phyloP scores from a whole-genome alignment of 352 stramenopile genomes.

The Pythium phragmitis region DNA sequence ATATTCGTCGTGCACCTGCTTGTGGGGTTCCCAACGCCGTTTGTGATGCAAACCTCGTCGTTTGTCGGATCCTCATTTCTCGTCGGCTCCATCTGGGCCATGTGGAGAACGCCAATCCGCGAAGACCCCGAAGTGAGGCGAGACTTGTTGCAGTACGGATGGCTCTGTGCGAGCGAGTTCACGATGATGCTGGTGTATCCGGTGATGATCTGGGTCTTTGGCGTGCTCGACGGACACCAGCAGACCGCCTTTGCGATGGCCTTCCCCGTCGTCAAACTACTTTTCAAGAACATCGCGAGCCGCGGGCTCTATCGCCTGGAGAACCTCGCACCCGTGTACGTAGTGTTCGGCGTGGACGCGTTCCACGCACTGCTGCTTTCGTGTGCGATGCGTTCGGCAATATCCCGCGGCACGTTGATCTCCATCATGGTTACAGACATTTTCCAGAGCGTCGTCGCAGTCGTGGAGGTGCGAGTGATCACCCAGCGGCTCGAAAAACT shows the following conservation, averaged over 20 bases:
- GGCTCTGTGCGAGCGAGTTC: background rate
- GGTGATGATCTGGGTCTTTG: slow-evolving; percentile 17
- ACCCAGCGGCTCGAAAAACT: background rate
- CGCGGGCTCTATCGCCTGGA: slow-evolving; percentile 14
- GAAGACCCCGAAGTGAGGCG: background rate
- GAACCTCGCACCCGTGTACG: slow-evolving; percentile 28
- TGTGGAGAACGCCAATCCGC: slow-evolving; percentile 2
- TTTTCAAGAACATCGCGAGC: slow-evolving; percentile 39
- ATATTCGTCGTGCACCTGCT: background rate
- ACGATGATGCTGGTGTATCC: slow-evolving; percentile 21
- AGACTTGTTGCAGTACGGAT: background rate
- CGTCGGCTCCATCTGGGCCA: background rate
- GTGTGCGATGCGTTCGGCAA: slow-evolving; percentile 13
- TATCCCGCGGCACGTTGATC: background rate
- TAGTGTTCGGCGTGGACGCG: slow-evolving; percentile 20
- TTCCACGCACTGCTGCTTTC: slow-evolving; percentile 26
- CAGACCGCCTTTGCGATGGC: slow-evolving; percentile 21
- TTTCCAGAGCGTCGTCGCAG: slow-evolving; percentile 4
- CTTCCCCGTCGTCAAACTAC: slow-evolving; percentile 14
- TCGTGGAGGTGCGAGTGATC: background rate
- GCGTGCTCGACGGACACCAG: background rate
- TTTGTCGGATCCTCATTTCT: slow-evolving; percentile 19
- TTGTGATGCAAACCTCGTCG: slow-evolving; percentile 11
- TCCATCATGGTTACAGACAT: slow-evolving; percentile 4
- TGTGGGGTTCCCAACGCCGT: slow-evolving; percentile 15